phyloP scores from a whole-genome alignment of 106 monocot genomes.

The Dendrobium nobile region DNA sequence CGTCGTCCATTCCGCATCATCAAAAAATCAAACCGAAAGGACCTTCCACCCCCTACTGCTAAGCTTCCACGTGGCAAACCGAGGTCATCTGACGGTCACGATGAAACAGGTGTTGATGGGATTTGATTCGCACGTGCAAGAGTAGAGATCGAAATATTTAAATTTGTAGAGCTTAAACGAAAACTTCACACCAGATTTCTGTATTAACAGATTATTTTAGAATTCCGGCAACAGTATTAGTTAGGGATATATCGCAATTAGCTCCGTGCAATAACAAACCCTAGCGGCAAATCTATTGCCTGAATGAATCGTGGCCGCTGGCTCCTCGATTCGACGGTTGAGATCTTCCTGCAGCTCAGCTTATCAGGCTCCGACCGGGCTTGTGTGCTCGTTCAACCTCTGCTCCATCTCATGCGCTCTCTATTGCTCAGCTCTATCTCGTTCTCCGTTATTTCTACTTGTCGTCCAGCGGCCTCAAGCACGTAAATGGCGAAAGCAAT shows the following conservation, averaged over 20 bases:
- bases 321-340: not conserved
- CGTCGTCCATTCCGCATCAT: not conserved
- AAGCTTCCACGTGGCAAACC: not conserved
- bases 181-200: not conserved
- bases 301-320: conserved; percentile 4
- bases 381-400: not conserved
- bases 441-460: not conserved
- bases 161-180: not conserved
- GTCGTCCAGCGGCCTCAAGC: not conserved
- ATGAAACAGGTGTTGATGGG: not conserved
- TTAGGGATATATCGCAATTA: not conserved
- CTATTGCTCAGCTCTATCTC: not conserved
- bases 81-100: not conserved
- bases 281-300: not conserved
- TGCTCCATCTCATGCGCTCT: not conserved
- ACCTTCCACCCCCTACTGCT: not conserved
- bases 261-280: conserved; percentile 6
- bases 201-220: not conserved
- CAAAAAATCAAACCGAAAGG: not conserved
- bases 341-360: not conserved
- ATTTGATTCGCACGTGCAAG: not conserved
- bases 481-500: conserved; percentile 5
- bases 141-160: not conserved
- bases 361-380: conserved; percentile 8
- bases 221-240: not conserved